These are phyloP conservation scores for Dichotomopilus funicola DNA, from an alignment of 2,329 filamentous ascomycete genomes.

Conservation along the genomic window DNA sequence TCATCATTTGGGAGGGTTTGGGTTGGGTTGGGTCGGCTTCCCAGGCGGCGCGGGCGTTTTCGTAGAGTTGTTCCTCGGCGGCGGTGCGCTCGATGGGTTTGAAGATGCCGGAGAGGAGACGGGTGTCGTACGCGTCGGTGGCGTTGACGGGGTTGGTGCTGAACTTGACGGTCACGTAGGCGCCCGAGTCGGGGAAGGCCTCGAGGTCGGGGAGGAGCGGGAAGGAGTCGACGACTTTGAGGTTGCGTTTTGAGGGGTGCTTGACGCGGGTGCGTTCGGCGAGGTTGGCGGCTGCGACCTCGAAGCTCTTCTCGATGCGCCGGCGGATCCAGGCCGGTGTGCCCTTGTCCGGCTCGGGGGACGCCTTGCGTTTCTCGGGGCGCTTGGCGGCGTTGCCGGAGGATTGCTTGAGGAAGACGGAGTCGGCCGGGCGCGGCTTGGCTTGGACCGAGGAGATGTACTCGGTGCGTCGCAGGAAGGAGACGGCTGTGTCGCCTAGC, in stretches of 20 bases:
- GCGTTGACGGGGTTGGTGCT: conserved; percentile 55
- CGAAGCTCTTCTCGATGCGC: conserved; percentile 60
- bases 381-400: conserved; percentile 30
- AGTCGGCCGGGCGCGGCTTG: conserved; percentile 46
- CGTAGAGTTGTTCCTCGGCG: conserved; percentile 47
- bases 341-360: conserved; percentile 54
- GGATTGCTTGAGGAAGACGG: conserved; percentile 27
- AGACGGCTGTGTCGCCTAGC: conserved; percentile 69
- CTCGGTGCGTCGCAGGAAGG: conserved; percentile 91
- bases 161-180: conserved; percentile 65
- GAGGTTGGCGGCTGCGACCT: conserved; percentile 46
- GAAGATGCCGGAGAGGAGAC: conserved; percentile 56
- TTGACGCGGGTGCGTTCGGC: conserved; percentile 48
- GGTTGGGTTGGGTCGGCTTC: conserved; percentile 52
- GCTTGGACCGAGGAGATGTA: conserved; percentile 68
- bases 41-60: conserved; percentile 45
- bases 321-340: conserved; percentile 60
- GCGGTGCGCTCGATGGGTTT: conserved; percentile 51
- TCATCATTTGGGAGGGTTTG: conserved; percentile 51
- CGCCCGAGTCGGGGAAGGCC: conserved; percentile 62
- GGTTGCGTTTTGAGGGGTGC: conserved; percentile 52
- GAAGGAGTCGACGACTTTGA: conserved; percentile 53
- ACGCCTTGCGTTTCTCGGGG: conserved; percentile 40
- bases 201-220: conserved; percentile 60
- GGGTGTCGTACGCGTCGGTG: conserved; percentile 49